These are phyloP conservation scores for Saccharomycopsis vini DNA, from an alignment of 805 yeast species.

Conservation along the genomic window DNA sequence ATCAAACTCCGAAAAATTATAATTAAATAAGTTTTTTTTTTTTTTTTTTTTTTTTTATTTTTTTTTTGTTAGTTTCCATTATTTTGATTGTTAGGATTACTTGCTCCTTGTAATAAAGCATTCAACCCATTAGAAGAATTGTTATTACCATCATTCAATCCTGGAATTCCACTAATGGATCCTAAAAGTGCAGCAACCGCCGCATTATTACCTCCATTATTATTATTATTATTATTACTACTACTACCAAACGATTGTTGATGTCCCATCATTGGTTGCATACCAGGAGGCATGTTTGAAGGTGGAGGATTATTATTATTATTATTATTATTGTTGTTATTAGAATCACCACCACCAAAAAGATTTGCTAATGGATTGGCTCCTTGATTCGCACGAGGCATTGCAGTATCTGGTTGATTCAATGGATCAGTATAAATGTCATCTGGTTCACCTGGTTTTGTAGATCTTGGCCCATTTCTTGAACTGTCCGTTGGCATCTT, in stretches of 20 bases:
- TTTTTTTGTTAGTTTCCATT: not conserved
- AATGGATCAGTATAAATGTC: conserved; percentile 25
- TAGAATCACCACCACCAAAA: conserved; percentile 23
- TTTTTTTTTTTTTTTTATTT: not conserved
- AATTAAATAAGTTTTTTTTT: not conserved
- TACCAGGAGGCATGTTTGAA: not conserved
- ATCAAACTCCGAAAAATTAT: not conserved
- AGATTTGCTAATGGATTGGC: conserved; percentile 43
- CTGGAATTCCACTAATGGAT: conserved; percentile 17
- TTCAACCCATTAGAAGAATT: conserved; percentile 14
- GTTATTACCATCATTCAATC: conserved; percentile 6
- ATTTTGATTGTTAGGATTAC: not conserved
- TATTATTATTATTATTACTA: not conserved
- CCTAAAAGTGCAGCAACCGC: conserved; percentile 18
- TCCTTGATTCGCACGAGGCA: conserved; percentile 31
- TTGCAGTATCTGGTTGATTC: conserved; percentile 23
- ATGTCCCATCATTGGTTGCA: not conserved
- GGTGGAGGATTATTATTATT: not conserved
- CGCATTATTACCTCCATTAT: conserved; percentile 14
- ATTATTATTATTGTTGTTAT: not conserved
- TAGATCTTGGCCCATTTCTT: conserved; percentile 77
- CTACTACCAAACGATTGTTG: not conserved
- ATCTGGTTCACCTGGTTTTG: conserved; percentile 48
- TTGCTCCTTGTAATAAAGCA: conserved; percentile 10
- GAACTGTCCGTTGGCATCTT: conserved; percentile 89